Conservation (phyloP, 2,329 filamentous ascomycete genomes). For the Colletotrichum lupini region DNA sequence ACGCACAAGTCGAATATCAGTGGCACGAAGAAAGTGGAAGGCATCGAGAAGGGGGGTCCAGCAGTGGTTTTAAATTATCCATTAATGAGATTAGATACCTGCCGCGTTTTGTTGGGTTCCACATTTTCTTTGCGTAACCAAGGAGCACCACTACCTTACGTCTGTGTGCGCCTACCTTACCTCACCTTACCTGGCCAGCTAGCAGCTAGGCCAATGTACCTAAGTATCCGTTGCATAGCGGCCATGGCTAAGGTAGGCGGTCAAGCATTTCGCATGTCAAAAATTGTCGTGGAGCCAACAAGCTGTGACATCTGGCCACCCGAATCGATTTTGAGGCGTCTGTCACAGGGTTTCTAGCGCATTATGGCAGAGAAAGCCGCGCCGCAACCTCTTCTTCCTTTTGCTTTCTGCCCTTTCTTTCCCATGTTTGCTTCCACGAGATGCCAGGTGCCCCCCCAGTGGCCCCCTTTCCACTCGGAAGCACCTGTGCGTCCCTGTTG, state of each 20-base stretch:
- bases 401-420: background rate
- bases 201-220: background rate
- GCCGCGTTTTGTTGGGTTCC: conserved; percentile 33
- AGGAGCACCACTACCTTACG: background rate
- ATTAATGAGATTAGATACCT: conserved; percentile 34
- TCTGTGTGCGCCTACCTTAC: background rate
- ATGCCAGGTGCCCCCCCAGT: background rate
- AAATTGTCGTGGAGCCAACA: conserved; percentile 3
- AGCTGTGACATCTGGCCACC: conserved; percentile 21
- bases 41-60: conserved; percentile 20
- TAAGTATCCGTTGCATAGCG: background rate
- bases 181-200: no score
- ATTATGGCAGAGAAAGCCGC: background rate
- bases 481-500: background rate
- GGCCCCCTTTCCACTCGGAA: background rate
- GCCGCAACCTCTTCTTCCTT: background rate
- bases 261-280: conserved; percentile 24
- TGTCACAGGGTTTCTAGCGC: conserved; percentile 11
- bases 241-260: conserved; percentile 1
- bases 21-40: conserved; percentile 16
- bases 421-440: background rate
- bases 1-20: conserved; percentile 6
- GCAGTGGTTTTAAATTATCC: conserved; percentile 34
- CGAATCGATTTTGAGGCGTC: background rate
- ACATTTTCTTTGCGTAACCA: conserved; percentile 24